Base-by-base conservation (phyloP, 2,329 filamentous ascomycete genomes). In the Hansfordia pulvinata region DNA sequence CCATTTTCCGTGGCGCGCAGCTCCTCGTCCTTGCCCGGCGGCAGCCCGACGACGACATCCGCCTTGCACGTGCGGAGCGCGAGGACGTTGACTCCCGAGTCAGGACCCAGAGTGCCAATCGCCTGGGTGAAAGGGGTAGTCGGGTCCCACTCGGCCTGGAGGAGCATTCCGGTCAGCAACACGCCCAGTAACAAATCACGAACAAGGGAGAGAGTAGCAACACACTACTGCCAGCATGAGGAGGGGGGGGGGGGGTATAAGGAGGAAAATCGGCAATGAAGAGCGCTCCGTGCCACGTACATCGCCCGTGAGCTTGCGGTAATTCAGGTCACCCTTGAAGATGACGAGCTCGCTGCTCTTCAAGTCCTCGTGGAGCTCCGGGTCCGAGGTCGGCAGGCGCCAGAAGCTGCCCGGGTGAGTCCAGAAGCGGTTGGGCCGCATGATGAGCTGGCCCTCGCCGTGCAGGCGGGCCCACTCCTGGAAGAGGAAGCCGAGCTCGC, bases 241-340 rank as follows among this genome's bases (percentile, higher is more conserved):
- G 19, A 16, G 19, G 12, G 16, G 4, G 17, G 8, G 17, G n/a
- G 15, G 18, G 3, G 20, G 17, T 15, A 5, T 12, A 12, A n/a
- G n/a, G n/a, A n/a, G n/a, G n/a, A n/a, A n/a, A n/a, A n/a, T n/a
- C n/a, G n/a, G n/a, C n/a, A n/a, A n/a, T n/a, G n/a, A n/a, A n/a
- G n/a, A n/a, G n/a, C n/a, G n/a, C n/a, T n/a, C n/a, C n/a, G n/a
- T n/a, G n/a, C n/a, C n/a, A 60, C 77, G 60, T 57, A 88, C 84
- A 62, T 98, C 90, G 25, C 73, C 80, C 17, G 79, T 85, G 38
- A 98, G 53, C 53, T 98, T 98, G 34, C 90, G 67, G 53, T 96
- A 98, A 57, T 98, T 98, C 40, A 98, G 51, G 48, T 98, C 90
- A 3, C 90, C 90, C 62, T 98, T 98, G 63, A 96, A 96, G 30